Conservation (phyloP, 2,329 filamentous ascomycete species). For the Trichoderma afroharzianum region DNA sequence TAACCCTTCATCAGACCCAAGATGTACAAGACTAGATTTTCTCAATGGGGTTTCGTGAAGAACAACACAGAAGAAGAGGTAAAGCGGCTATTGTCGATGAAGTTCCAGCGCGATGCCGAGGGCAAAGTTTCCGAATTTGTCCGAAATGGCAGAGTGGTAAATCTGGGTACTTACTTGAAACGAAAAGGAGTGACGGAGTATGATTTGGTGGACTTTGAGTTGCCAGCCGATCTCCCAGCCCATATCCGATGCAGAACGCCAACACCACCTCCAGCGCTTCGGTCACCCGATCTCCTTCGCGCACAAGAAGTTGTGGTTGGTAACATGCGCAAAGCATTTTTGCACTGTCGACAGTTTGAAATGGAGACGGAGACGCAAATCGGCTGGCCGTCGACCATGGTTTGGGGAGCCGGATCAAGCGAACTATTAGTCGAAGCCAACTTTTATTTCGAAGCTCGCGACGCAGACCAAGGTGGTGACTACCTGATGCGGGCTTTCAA, state of each 20-base stretch:
- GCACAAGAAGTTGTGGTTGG: conserved; percentile 43
- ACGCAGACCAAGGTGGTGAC: conserved; percentile 39
- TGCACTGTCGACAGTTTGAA: conserved; percentile 43
- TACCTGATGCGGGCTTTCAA: conserved; percentile 42
- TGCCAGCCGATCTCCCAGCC: conserved; percentile 40
- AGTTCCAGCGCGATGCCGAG: conserved; percentile 50
- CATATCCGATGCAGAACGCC: conserved; percentile 45
- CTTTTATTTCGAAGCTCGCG: conserved; percentile 39
- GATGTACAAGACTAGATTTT: conserved; percentile 55
- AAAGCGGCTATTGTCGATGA: conserved; percentile 48
- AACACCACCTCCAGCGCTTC: conserved; percentile 41
- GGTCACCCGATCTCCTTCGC: conserved; percentile 41
- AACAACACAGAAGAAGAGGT: conserved; percentile 54
- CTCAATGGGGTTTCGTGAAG: conserved; percentile 53
- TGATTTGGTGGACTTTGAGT: conserved; percentile 46
- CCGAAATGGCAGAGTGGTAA: conserved; percentile 50
- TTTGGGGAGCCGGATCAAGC: conserved; percentile 43
- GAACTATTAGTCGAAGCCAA: conserved; percentile 44
- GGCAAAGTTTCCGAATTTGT: conserved; percentile 52
- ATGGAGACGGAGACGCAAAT: conserved; percentile 36
- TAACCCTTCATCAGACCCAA: conserved; percentile 39
- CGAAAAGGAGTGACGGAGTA: conserved; percentile 52
- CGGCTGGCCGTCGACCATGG: conserved; percentile 40
- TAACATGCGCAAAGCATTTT: conserved; percentile 43
- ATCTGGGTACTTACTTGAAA: conserved; percentile 50